Conservation (phyloP, 2,329 filamentous ascomycete genomes). For the Diaporthe helianthi region DNA sequence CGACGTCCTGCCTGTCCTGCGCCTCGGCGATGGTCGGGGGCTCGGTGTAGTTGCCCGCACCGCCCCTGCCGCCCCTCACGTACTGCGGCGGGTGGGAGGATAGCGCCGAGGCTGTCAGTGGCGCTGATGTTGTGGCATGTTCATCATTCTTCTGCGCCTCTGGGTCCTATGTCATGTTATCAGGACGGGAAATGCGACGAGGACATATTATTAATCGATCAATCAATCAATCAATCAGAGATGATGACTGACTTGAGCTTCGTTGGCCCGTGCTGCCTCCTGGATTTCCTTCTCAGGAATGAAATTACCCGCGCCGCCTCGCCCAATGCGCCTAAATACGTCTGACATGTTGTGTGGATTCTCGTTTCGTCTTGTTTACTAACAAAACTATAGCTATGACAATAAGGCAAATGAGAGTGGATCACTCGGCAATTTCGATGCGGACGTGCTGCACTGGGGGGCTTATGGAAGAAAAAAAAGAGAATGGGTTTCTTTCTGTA, state of each 20-base stretch:
- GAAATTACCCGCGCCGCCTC: conserved; percentile 71
- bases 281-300: conserved; percentile 60
- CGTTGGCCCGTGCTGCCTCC: conserved; percentile 46
- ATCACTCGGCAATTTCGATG: not conserved
- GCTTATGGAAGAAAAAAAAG: not conserved
- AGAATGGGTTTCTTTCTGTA: conserved; percentile 35
- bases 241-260: conserved; percentile 30
- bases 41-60: conserved; percentile 66
- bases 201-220: not conserved
- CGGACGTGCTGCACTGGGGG: not conserved
- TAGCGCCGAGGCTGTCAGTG: not conserved
- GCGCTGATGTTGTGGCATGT: not conserved
- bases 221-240: not conserved
- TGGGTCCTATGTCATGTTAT: conserved; percentile 43
- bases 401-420: conserved; percentile 10
- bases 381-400: not conserved
- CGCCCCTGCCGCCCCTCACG: conserved; percentile 61
- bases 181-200: not conserved
- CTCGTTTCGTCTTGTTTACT: not conserved
- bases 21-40: conserved; percentile 44
- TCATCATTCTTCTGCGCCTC: conserved; percentile 44
- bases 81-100: conserved; percentile 41
- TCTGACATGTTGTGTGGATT: conserved; percentile 44
- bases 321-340: conserved; percentile 60
- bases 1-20: conserved; percentile 45